A percentile compares a stretch with the other conserved stretches of the same genome.
Evolutionary conservation across 2,329 filamentous ascomycete species (phyloP).

Genomic region (Cercospora nicotianae): DNA sequence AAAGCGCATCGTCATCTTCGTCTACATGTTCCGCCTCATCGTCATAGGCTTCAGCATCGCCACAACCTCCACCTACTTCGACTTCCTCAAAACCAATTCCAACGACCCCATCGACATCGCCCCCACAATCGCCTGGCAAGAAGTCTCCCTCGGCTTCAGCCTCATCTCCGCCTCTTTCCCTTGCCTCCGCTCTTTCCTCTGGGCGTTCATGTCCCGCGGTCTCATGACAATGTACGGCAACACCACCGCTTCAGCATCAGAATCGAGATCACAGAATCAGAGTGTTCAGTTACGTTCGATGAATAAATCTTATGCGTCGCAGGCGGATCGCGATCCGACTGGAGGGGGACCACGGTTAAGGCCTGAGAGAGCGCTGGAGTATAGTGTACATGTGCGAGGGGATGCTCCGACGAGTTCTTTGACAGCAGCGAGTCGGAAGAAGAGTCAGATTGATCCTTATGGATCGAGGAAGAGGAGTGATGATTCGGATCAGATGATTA

Average conservation of each 20-base stretch:
- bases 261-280: conserved; percentile 11
- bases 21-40: conserved; percentile 26
- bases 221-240: conserved; percentile 31
- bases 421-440: neutral
- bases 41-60: conserved; percentile 25
- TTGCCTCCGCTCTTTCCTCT: conserved; percentile 30
- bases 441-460: conserved; percentile 6
- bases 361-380: conserved; percentile 6
- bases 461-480: conserved; percentile 17
- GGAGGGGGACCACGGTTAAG: neutral
- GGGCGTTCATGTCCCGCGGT: conserved; percentile 29
- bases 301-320: conserved; percentile 19
- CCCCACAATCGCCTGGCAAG: conserved; percentile 28
- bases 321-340: neutral
- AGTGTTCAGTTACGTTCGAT: conserved; percentile 24
- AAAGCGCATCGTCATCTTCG: conserved; percentile 29
- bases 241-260: conserved; percentile 19
- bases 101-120: conserved; percentile 26
- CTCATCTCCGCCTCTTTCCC: conserved; percentile 33
- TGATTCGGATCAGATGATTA: conserved; percentile 26
- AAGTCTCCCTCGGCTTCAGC: conserved; percentile 29
- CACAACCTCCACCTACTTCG: conserved; percentile 27
- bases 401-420: neutral
- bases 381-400: conserved; percentile 9
- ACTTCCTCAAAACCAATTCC: conserved; percentile 21